Evolutionary conservation across 2,329 filamentous ascomycete genomes (phyloP), one percentile per base, ranked within the genome.

Genomic region (Colletotrichum somersetense): DNA sequence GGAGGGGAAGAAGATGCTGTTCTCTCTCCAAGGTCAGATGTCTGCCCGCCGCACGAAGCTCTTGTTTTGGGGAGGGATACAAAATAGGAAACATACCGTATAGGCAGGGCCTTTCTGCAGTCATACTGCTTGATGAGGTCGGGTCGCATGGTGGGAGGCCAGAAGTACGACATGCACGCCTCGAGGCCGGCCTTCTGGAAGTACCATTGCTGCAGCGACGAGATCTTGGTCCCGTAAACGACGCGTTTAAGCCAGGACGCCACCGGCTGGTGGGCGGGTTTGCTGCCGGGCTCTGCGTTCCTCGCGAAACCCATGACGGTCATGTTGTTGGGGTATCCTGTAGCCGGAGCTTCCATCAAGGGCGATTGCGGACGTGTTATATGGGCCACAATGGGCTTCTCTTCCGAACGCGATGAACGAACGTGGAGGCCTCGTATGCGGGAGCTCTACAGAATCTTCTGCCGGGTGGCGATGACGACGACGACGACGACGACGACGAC

Each of bases 1-100:
- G 1, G 76, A 74, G 1, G 85, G 84, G 56, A 82, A 81, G 78
- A 85, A 86, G 66, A 86, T 77, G 56, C 81, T 74, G 26, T 16
- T 5, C 16, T 5, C 16, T 5, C 16, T 3, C 16, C 30, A 14
- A 26, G 42, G 42, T 58, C 26, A 58, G 20, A 30, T 16, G 16
- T 12, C 38, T n/a, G 8, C 1, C 3, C 11, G 16, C 18, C 4
- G 3, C 18, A 44, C 18, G 42, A 20, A 44, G 38, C 38, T 40
- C 11, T 3, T 12, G 4, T 18, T 18, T 11, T 6, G 14, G 40
- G 14, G 16, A 5, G 16, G 30, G 30, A 4, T 18, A 7, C 14
- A 42, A 18, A 18, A 18, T 18, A 5, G 4, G 7, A n/a, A 7
- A 52, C 70, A 20, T 62, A 75, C 74, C 74, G 73, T 33, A 75